phyloP scores from a whole-genome alignment of 2,329 filamentous ascomycete genomes.

The Cladosporium austrohemisphaericum region DNA sequence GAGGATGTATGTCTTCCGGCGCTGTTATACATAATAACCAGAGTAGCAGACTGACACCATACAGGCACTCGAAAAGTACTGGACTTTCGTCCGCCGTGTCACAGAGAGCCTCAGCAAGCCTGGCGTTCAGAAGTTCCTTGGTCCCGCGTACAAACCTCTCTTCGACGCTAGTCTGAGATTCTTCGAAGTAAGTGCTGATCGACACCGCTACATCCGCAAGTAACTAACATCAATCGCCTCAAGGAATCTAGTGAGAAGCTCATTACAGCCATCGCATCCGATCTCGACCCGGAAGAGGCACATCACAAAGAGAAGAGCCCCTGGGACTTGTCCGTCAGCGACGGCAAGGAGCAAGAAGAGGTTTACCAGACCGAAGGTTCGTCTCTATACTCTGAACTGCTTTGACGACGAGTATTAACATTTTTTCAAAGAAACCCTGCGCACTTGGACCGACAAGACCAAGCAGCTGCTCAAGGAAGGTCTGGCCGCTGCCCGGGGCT shows the following conservation, averaged over 20 bases:
- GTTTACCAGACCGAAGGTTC: slow-evolving; percentile 1
- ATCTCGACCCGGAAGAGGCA: slow-evolving; percentile 5
- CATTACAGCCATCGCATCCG: neutral
- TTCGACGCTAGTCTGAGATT: neutral
- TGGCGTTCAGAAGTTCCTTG: slow-evolving; percentile 7
- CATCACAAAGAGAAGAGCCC: neutral
- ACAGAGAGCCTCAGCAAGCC: slow-evolving; percentile 6
- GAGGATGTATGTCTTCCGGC: neutral
- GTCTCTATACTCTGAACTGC: neutral
- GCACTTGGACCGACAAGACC: slow-evolving; percentile 5
- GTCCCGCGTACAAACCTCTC: slow-evolving; percentile 4
- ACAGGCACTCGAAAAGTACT: neutral
- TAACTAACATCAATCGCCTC: neutral
- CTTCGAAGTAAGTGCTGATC: slow-evolving; percentile 4
- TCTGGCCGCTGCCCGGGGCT: neutral
- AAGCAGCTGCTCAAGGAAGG: slow-evolving; percentile 8
- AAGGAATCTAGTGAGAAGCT: slow-evolving; percentile 5
- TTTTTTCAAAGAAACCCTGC: neutral
- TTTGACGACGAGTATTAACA: neutral
- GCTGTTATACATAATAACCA: too few relatives aligned
- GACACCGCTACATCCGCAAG: too few relatives aligned
- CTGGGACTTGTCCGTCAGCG: neutral
- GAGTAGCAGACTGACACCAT: too few relatives aligned
- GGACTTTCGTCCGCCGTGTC: neutral
- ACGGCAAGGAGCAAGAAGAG: neutral